Evolutionary conservation across 352 stramenopile genomes (phyloP).

Genomic region (Elongisporangium senticosum): DNA sequence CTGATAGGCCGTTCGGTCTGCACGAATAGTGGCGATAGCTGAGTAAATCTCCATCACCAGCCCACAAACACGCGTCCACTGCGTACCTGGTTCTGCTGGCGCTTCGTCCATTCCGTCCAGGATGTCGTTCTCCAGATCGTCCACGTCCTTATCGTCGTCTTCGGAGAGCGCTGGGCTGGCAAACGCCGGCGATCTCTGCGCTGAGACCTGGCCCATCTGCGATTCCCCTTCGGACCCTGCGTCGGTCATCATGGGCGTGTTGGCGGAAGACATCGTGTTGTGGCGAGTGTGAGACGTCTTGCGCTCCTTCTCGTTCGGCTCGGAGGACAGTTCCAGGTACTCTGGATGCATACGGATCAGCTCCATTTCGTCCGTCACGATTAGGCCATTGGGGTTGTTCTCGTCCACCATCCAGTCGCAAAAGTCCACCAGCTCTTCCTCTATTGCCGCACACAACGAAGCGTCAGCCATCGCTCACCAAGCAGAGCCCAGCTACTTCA

Average conservation of each 20-base stretch:
- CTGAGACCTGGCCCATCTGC: constrained; percentile 45
- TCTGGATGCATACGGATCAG: constrained; percentile 78
- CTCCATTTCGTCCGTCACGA: constrained; percentile 77
- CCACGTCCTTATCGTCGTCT: constrained; percentile 70
- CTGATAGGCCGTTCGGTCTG: constrained; percentile 37
- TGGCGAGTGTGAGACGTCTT: constrained; percentile 19
- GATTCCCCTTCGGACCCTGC: constrained; percentile 63
- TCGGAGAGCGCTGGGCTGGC: constrained; percentile 49
- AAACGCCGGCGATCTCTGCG: constrained; percentile 60
- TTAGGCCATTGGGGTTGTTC: constrained; percentile 59
- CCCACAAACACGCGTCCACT: background rate
- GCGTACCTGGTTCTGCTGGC: constrained; percentile 16
- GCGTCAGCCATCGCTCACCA: too few species aligned
- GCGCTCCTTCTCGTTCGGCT: constrained; percentile 28
- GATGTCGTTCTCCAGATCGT: constrained; percentile 75
- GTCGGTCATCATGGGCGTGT: constrained; percentile 66
- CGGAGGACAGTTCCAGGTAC: constrained; percentile 61
- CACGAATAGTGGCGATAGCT: background rate
- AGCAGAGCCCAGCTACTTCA: too few species aligned
- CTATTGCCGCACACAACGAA: constrained; percentile 5
- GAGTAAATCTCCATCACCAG: background rate
- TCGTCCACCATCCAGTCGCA: constrained; percentile 85
- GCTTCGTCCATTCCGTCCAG: constrained; percentile 72
- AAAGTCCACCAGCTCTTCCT: constrained; percentile 84
- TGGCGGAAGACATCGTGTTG: constrained; percentile 45